Conservation (phyloP, 139 green algal species). For the Chlorella sp. region DNA sequence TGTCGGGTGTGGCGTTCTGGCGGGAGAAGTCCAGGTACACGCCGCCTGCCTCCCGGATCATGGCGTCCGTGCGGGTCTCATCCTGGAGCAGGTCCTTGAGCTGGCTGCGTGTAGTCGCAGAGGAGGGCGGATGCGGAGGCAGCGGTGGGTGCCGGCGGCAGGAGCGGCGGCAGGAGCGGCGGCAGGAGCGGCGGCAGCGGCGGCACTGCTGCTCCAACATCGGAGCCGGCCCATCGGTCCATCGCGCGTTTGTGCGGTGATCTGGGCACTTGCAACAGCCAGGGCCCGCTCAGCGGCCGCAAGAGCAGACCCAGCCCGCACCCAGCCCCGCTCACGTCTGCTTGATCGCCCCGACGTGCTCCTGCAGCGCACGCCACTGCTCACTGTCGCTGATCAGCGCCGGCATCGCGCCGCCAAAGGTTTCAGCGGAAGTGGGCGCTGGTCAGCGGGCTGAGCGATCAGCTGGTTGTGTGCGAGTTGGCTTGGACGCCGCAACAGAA, state of each 20-base stretch:
- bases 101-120: conserved; percentile 65
- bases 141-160: not conserved
- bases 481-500: no score
- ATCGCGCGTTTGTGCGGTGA: not conserved
- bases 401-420: not conserved
- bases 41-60: conserved; percentile 88
- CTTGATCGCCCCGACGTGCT: conserved; percentile 81
- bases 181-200: not conserved
- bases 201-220: not conserved
- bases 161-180: not conserved
- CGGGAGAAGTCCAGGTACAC: conserved; percentile 92
- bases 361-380: conserved; percentile 79
- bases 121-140: not conserved
- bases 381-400: conserved; percentile 29
- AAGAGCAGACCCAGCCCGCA: not conserved
- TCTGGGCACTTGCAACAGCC: no score
- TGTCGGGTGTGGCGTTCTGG: conserved; percentile 90
- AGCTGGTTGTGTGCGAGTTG: no score
- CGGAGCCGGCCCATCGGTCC: not conserved
- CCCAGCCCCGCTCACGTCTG: conserved; percentile 34
- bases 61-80: conserved; percentile 66
- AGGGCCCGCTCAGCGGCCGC: not conserved
- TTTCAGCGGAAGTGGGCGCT: no score
- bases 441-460: no score
- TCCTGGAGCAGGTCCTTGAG: conserved; percentile 89